phyloP scores from a whole-genome alignment of 2,329 filamentous ascomycete species.

The Calonectria hongkongensis region DNA sequence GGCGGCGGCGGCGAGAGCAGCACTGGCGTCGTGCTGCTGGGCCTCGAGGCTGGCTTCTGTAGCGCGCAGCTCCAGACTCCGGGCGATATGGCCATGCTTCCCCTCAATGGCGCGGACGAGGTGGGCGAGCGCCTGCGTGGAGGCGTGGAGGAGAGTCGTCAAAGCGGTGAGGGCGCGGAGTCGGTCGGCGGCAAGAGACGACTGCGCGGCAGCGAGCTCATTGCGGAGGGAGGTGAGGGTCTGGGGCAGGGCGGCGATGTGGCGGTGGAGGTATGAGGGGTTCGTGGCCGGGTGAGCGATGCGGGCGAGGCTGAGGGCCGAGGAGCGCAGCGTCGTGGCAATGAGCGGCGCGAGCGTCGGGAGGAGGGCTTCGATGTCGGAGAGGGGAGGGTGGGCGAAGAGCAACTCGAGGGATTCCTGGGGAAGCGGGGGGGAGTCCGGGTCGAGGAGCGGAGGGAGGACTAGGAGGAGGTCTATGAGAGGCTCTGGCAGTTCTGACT shows the following conservation, averaged over 20 bases:
- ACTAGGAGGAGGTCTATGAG: slow-evolving; percentile 74
- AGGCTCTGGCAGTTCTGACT: slow-evolving; percentile 61
- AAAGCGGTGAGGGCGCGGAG: slow-evolving; percentile 62
- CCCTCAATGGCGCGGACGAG: slow-evolving; percentile 72
- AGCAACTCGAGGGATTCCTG: slow-evolving; percentile 64
- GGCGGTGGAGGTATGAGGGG: slow-evolving; percentile 75
- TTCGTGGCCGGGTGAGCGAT: slow-evolving; percentile 70
- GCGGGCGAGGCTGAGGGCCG: slow-evolving; percentile 69
- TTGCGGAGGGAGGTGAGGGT: slow-evolving; percentile 62
- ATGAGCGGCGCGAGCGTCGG: slow-evolving; percentile 68
- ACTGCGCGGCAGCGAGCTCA: slow-evolving; percentile 56
- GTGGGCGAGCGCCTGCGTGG: slow-evolving; percentile 62
- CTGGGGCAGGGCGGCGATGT: slow-evolving; percentile 69
- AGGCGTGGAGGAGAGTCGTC: slow-evolving; percentile 62
- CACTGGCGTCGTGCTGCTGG: slow-evolving; percentile 63
- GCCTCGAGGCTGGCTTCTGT: slow-evolving; percentile 66
- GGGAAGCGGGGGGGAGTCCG: slow-evolving; percentile 58
- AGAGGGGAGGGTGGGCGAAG: slow-evolving; percentile 70
- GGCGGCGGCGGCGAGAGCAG: slow-evolving; percentile 58
- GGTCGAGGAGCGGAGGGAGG: slow-evolving; percentile 69
- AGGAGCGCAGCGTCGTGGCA: slow-evolving; percentile 69
- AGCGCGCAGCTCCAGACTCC: slow-evolving; percentile 71
- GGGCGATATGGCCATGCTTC: slow-evolving; percentile 72
- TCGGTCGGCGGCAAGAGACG: slow-evolving; percentile 62
- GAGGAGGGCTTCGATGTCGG: slow-evolving; percentile 67